phyloP scores from a whole-genome alignment of 352 stramenopile genomes.

The Phytophthora hibernalis region DNA sequence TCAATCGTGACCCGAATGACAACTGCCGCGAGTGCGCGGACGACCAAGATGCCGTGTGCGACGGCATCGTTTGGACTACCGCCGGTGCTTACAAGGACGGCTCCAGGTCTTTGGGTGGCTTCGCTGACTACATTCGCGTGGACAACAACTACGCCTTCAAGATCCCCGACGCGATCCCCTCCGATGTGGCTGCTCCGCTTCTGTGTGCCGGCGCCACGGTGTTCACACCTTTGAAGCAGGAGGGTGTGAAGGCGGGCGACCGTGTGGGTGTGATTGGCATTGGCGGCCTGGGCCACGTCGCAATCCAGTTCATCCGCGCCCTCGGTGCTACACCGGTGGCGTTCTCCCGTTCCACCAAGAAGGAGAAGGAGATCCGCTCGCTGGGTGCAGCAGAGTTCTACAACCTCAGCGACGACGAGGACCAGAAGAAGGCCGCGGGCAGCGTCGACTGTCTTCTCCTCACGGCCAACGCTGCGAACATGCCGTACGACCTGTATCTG shows the following conservation, averaged over 20 bases:
- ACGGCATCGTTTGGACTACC: conserved; percentile 48
- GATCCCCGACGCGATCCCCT: conserved; percentile 16
- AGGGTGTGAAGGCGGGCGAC: conserved; percentile 26
- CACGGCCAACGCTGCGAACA: conserved; percentile 52
- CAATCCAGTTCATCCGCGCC: conserved; percentile 31
- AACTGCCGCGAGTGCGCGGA: conserved; percentile 67
- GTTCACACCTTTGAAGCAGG: conserved; percentile 25
- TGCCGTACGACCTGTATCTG: conserved; percentile 37
- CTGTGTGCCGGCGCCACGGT: conserved; percentile 21
- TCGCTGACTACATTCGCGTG: conserved; percentile 34
- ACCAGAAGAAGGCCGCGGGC: conserved; percentile 15
- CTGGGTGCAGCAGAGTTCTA: conserved; percentile 27
- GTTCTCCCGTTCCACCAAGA: conserved; percentile 22
- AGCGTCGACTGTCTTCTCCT: conserved; percentile 10
- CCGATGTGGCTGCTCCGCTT: conserved; percentile 16
- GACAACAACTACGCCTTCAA: conserved; percentile 39
- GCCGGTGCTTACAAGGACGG: conserved; percentile 49
- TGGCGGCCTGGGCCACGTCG: conserved; percentile 11
- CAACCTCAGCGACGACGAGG: conserved; percentile 16
- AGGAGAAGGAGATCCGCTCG: conserved; percentile 22
- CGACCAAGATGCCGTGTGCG: conserved; percentile 68
- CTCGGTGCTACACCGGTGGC: conserved; percentile 17
- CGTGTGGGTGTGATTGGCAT: conserved; percentile 22
- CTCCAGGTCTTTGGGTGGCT: conserved; percentile 19
- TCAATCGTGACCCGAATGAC: conserved; percentile 56